Conservation (phyloP, 2,329 filamentous ascomycete species). For the Trichophyton verrucosum region DNA sequence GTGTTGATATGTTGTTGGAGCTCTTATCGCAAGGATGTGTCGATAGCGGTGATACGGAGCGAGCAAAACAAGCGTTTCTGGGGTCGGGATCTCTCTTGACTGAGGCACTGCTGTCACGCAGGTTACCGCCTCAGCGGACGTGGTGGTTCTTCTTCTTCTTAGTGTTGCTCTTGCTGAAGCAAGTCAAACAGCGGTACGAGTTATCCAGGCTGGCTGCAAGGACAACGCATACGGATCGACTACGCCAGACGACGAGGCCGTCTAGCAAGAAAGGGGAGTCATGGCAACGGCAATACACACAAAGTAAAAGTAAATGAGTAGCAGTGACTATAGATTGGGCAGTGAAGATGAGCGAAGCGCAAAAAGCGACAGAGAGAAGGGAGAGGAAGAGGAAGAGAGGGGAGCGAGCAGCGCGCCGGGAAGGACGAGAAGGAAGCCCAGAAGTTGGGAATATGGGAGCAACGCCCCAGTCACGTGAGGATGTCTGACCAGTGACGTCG, state of each 20-base stretch:
- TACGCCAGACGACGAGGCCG: slow-evolving; percentile 32
- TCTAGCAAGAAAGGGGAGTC: slow-evolving; percentile 30
- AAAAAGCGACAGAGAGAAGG: slow-evolving; percentile 11
- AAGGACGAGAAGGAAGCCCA: slow-evolving; percentile 9
- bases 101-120: neutral
- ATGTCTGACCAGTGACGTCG: slow-evolving; percentile 29
- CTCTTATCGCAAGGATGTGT: neutral
- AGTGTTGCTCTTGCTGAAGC: slow-evolving; percentile 24
- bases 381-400: slow-evolving; percentile 6
- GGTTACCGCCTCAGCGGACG: neutral
- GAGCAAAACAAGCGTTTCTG: too few species aligned
- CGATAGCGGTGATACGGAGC: neutral
- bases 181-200: slow-evolving; percentile 34
- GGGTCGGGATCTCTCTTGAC: neutral
- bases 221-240: slow-evolving; percentile 29
- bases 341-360: slow-evolving; percentile 5
- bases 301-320: neutral
- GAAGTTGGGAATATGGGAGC: slow-evolving; percentile 11
- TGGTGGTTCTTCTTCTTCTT: neutral
- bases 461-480: slow-evolving; percentile 26
- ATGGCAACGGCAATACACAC: slow-evolving; percentile 7
- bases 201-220: slow-evolving; percentile 36
- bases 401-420: slow-evolving; percentile 6
- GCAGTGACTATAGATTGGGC: neutral
- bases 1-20: neutral